Conservation (phyloP, 2,329 filamentous ascomycete genomes). For the Talaromyces rugulosus region DNA sequence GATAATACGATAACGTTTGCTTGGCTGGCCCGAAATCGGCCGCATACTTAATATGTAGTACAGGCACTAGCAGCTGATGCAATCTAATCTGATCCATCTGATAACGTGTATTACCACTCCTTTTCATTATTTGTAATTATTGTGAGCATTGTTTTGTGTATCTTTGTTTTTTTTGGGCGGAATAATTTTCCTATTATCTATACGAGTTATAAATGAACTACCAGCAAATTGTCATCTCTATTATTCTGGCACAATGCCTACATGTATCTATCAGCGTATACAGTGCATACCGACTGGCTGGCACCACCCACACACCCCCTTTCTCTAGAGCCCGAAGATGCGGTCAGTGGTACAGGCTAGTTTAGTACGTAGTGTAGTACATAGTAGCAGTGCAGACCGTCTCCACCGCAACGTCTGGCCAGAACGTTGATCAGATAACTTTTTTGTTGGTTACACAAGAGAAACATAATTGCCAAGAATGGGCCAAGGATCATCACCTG, state of each 20-base stretch:
- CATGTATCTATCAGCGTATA: too few species aligned
- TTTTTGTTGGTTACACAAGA: too few species aligned
- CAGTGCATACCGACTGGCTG: too few species aligned
- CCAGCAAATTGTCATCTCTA: too few species aligned
- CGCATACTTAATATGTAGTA: background rate
- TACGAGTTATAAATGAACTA: too few species aligned
- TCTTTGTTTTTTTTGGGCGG: background rate
- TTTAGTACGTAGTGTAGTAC: background rate
- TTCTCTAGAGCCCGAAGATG: background rate
- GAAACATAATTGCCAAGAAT: too few species aligned
- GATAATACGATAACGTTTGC: background rate
- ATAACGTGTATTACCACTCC: background rate
- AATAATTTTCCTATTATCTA: background rate
- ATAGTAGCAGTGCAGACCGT: too few species aligned
- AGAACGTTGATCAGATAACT: background rate
- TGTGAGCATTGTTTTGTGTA: background rate
- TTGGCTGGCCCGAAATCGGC: background rate
- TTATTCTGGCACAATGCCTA: too few species aligned
- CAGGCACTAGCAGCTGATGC: background rate
- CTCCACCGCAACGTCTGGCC: background rate
- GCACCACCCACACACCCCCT: too few species aligned
- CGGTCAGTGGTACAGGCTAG: background rate
- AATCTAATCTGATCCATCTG: slow-evolving; percentile 6
- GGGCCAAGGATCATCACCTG: too few species aligned
- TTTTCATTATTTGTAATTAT: background rate